These are phyloP conservation scores for Eucalyptus brandiana DNA, from an alignment of 345 rosid genomes.

Conservation along the genomic window DNA sequence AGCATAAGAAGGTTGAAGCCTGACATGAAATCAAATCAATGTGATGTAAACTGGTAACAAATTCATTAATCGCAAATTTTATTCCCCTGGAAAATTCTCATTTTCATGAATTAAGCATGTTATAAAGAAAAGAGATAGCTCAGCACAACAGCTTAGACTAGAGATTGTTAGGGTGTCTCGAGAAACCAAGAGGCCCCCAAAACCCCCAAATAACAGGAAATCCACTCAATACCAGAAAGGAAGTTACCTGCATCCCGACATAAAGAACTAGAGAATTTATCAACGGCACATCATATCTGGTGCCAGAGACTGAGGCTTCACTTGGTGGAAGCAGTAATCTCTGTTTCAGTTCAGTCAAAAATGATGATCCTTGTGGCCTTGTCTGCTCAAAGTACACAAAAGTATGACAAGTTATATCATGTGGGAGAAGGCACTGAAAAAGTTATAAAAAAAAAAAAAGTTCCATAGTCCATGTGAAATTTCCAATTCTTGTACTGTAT, in stretches of 20 bases:
- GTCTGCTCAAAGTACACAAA: background rate
- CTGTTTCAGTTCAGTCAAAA: constrained; percentile 77
- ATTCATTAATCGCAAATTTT: background rate
- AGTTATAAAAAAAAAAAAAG: background rate
- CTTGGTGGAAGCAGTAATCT: constrained; percentile 58
- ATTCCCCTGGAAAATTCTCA: background rate
- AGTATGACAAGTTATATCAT: background rate
- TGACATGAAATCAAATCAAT: background rate
- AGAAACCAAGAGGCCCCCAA: background rate
- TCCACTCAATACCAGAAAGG: background rate
- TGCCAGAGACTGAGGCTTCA: constrained; percentile 82
- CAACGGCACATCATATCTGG: constrained; percentile 79
- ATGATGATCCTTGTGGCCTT: constrained; percentile 60
- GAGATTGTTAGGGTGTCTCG: background rate
- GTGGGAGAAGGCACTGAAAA: background rate
- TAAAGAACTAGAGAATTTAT: constrained; percentile 96
- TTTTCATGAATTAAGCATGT: background rate
- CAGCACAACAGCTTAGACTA: background rate
- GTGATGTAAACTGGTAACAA: background rate
- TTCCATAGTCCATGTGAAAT: background rate
- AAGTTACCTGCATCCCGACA: constrained; percentile 92
- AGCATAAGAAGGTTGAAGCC: background rate
- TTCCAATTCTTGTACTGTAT: background rate
- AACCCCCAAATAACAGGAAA: background rate
- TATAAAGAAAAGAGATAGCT: background rate